Conservation (phyloP, 169 alveolate genomes). For the Plasmodium knowlesi region DNA sequence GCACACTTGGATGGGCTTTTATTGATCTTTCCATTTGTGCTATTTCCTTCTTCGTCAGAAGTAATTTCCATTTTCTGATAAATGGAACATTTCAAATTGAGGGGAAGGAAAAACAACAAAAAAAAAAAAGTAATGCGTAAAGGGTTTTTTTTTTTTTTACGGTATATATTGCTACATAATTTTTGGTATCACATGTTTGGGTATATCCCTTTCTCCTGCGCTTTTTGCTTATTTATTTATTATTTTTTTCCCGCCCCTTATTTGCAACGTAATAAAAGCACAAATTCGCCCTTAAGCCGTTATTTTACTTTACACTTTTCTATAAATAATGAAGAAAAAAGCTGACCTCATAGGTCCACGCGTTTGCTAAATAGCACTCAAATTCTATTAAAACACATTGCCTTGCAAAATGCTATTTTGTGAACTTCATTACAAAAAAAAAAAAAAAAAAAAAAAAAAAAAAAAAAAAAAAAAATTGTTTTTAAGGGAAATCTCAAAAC, state of each 20-base stretch:
- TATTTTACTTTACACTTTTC: neutral
- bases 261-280: neutral
- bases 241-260: neutral
- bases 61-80: constrained; percentile 39
- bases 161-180: neutral
- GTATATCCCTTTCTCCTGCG: neutral
- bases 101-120: neutral
- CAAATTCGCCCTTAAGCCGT: neutral
- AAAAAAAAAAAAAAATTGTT: neutral
- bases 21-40: constrained; percentile 24
- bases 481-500: neutral
- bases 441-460: neutral
- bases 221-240: neutral
- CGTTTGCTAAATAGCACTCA: neutral
- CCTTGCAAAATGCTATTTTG: neutral
- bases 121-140: neutral
- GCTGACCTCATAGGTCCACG: neutral
- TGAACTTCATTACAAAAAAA: neutral
- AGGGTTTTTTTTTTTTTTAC: neutral
- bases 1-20: neutral
- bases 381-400: neutral
- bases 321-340: neutral
- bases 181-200: neutral
- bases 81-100: constrained; percentile 1
- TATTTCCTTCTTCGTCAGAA: constrained; percentile 28